A percentile compares a stretch with the other conserved stretches of the same genome.
Evolutionary conservation across 495 filamentous ascomycete genomes (phyloP).

Genomic region (Penicillium pulvis): DNA sequence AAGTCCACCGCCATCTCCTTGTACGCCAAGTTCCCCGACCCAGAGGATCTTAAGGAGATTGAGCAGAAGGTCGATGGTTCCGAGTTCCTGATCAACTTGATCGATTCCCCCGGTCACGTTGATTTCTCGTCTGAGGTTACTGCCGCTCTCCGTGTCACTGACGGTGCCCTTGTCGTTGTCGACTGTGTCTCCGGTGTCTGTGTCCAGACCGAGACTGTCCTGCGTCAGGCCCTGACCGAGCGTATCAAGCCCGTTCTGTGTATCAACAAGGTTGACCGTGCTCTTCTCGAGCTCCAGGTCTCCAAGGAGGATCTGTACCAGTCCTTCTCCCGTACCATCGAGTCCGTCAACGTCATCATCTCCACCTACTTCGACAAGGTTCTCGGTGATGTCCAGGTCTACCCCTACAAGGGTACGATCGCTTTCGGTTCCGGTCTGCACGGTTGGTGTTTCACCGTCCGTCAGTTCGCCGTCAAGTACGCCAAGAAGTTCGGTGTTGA

Average conservation of each 20-base stretch:
- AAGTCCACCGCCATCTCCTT: slow-evolving; percentile 99
- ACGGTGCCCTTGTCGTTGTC: slow-evolving; percentile 98
- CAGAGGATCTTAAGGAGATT: slow-evolving; percentile 94
- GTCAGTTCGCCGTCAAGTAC: slow-evolving; percentile 95
- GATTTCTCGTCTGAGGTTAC: slow-evolving; percentile 99
- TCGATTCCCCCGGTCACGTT: slow-evolving; percentile 99
- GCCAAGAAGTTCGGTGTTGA: slow-evolving; percentile 99
- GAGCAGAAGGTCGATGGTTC: slow-evolving; percentile 82
- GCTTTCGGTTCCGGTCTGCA: slow-evolving; percentile 99
- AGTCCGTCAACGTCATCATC: slow-evolving; percentile 99
- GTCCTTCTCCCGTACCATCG: slow-evolving; percentile 97
- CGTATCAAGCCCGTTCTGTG: slow-evolving; percentile 99
- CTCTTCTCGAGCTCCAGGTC: slow-evolving; percentile 96
- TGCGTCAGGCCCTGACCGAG: slow-evolving; percentile 98
- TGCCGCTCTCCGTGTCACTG: slow-evolving; percentile 98
- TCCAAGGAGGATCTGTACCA: slow-evolving; percentile 99
- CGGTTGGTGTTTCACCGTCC: slow-evolving; percentile 99
- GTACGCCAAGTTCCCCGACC: slow-evolving; percentile 79
- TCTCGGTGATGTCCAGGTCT: slow-evolving; percentile 97
- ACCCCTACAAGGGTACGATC: slow-evolving; percentile 93
- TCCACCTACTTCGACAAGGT: slow-evolving; percentile 97
- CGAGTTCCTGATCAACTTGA: slow-evolving; percentile 99
- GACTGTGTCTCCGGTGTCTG: slow-evolving; percentile 99
- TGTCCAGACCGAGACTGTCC: slow-evolving; percentile 99
- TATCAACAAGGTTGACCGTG: slow-evolving; percentile 99